Base-by-base conservation (phyloP, 169 alveolate genomes). In the Cryptosporidium tyzzeri region DNA sequence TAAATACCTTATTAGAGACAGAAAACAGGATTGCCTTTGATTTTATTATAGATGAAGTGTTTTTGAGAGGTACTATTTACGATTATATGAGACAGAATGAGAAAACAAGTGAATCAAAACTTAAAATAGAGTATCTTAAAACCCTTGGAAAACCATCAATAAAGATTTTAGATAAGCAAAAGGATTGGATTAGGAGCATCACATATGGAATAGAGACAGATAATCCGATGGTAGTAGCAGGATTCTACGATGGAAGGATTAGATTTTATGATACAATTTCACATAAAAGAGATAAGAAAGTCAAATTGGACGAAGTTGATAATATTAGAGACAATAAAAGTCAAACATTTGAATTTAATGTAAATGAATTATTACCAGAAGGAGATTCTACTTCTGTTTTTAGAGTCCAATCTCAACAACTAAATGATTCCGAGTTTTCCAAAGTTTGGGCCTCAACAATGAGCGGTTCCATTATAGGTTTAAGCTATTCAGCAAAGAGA, bases 391-490 rank as follows among this genome's bases (percentile, higher is more conserved):
- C 89, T 18, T n/a, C 80, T 21, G 26, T 80, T 26, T 33, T 80
- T n/a, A 44, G 39, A 23, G 75, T 80, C 55, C 65, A 59, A 16
- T 37, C 89, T 16, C 75, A 80, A 45, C 89, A 59, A 50, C 70
- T 65, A 31, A 62, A 80, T 39, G 89, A 80, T 44, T 80, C 89
- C 0, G 75, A 61, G 18, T 80, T 39, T 50, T 80, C 89, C 48
- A 80, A 65, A 62, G 80, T 80, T 26, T 80, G 89, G 89, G 73
- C 65, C 37, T 80, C 89, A 21, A 80, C 89, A 21, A 80, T 80
- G 80, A 44, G 59, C 44, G 89, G 89, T 16, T 59, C 61, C 16
- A 80, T 80, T 21, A 18, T 67, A 37, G 80, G 80, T 26, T 31
- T 80, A 31, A 29, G 62, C 51, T 80, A 80, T 35, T 80, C 65